Evolutionary conservation across 495 filamentous ascomycete genomes (phyloP).

Genomic region (Pyronema domesticum): DNA sequence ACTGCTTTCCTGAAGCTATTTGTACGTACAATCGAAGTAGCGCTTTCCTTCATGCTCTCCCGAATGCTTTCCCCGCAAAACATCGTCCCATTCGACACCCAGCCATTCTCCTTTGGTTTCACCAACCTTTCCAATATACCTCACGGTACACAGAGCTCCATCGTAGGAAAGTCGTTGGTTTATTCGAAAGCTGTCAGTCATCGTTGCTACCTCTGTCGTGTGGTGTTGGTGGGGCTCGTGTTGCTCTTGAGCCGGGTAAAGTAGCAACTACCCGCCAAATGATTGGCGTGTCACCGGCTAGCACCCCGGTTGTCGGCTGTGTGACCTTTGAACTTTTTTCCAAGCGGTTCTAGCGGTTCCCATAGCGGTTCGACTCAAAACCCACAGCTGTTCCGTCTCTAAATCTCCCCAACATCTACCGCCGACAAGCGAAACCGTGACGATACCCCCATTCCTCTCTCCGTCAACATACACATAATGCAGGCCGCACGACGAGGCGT

Average conservation of each 20-base stretch:
- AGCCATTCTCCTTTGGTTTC: slow-evolving; percentile 72
- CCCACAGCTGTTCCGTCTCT: too few relatives aligned
- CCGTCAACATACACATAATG: not conserved
- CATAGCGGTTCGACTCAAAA: too few relatives aligned
- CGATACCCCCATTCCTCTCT: not conserved
- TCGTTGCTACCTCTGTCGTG: slow-evolving; percentile 4
- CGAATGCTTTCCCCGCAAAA: slow-evolving; percentile 68
- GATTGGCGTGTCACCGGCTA: too few relatives aligned
- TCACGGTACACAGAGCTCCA: slow-evolving; percentile 58
- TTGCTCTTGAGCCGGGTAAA: slow-evolving; percentile 7
- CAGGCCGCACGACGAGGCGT: not conserved
- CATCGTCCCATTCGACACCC: slow-evolving; percentile 93
- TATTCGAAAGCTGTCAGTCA: slow-evolving; percentile 28
- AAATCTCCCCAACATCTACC: too few relatives aligned
- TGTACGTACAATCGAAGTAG: slow-evolving; percentile 63
- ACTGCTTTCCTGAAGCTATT: not conserved
- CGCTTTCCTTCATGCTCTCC: slow-evolving; percentile 58
- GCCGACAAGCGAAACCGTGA: too few relatives aligned
- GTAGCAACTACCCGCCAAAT: too few relatives aligned
- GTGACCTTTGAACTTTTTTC: too few relatives aligned
- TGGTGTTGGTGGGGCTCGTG: slow-evolving; percentile 8
- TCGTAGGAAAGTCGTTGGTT: slow-evolving; percentile 65
- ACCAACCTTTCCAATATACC: slow-evolving; percentile 59
- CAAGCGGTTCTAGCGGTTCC: too few relatives aligned
- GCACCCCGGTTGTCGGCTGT: too few relatives aligned